Evolutionary conservation across 2,329 filamentous ascomycete species (phyloP), one percentile per base, ranked within the genome.

Genomic region (Penicillium sp.): DNA sequence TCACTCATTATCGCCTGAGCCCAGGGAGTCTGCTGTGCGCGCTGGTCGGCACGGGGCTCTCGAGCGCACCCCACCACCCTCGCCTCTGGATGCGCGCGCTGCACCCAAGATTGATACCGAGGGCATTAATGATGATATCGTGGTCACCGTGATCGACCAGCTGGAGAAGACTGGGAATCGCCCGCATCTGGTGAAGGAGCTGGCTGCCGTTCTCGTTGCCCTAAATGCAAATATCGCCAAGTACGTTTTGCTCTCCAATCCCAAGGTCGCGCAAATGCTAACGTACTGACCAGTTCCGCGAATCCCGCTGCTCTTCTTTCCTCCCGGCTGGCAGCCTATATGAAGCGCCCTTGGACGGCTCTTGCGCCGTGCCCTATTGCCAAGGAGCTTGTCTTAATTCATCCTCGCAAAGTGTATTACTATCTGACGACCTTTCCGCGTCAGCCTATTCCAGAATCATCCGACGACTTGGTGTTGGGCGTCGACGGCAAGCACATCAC

Each of bases 231-330:
- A 88, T 57, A 89, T 98, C 52, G 88, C 95, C 75, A 92, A 92
- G 92, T 96, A 83, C 72, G 90, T 81, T 49, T 35, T 58, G 25
- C 27, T 43, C 20, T 40, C 20, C 18, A 15, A 37, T 50, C 12
- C 38, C 46, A 47, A 43, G 31, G 9, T 28, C 56, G 35, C 40
- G 47, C 45, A 40, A 45, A 49, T 52, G 15, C 55, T 58, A 56
- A 63, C 52, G 42, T 40, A 46, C 61, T 55, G 64, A 46, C 60
- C 68, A 97, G 93, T 73, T 97, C 93, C 58, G 90, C 92, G 45
- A 97, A 97, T 68, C 92, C 91, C 48, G 89, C 88, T 65, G 92
- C 93, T 50, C 89, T 98, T 62, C 91, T 98, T 60, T 95, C 91
- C 1, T 96, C 93, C 39, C 86, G 93, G 62, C 78, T 98, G 44